phyloP scores from a whole-genome alignment of 1,139 yeast species.

The Magnusiomyces paraingens region DNA sequence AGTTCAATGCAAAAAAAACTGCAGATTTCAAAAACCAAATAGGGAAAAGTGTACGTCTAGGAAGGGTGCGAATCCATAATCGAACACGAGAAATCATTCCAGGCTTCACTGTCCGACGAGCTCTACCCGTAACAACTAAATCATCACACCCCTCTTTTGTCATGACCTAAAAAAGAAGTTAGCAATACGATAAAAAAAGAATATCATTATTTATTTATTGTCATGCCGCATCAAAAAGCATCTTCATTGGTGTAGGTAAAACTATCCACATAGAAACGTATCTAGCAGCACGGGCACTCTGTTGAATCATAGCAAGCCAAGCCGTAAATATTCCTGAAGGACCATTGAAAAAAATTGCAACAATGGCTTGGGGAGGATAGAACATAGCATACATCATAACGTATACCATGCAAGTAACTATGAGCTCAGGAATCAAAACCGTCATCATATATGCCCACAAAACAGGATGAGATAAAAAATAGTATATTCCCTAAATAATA shows the following conservation, averaged over 20 bases:
- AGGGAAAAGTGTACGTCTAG: slow-evolving; percentile 31
- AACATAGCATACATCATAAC: slow-evolving; percentile 36
- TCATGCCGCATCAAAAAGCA: slow-evolving; percentile 47
- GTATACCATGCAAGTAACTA: slow-evolving; percentile 42
- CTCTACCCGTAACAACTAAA: slow-evolving; percentile 42
- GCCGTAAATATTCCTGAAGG: slow-evolving; percentile 51
- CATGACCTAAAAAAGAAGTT: slow-evolving; percentile 32
- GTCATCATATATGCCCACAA: slow-evolving; percentile 49
- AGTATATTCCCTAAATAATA: slow-evolving; percentile 39
- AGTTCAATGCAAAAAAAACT: slow-evolving; percentile 38
- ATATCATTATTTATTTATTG: slow-evolving; percentile 16
- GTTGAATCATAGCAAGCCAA: slow-evolving; percentile 48
- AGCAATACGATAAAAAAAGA: neutral
- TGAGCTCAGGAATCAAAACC: slow-evolving; percentile 46
- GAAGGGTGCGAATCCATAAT: slow-evolving; percentile 25
- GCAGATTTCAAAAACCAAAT: slow-evolving; percentile 33
- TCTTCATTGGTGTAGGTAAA: slow-evolving; percentile 51
- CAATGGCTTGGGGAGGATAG: slow-evolving; percentile 45
- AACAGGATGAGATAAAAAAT: slow-evolving; percentile 41
- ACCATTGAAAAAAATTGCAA: slow-evolving; percentile 47
- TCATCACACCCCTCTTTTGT: slow-evolving; percentile 45
- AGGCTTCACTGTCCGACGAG: slow-evolving; percentile 37
- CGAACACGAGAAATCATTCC: slow-evolving; percentile 21
- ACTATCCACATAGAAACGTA: slow-evolving; percentile 44
- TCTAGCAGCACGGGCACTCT: slow-evolving; percentile 46